These are phyloP conservation scores for Panaeolus cyanescens DNA, from an alignment of 768 basidiomycete genomes.

Conservation along the genomic window DNA sequence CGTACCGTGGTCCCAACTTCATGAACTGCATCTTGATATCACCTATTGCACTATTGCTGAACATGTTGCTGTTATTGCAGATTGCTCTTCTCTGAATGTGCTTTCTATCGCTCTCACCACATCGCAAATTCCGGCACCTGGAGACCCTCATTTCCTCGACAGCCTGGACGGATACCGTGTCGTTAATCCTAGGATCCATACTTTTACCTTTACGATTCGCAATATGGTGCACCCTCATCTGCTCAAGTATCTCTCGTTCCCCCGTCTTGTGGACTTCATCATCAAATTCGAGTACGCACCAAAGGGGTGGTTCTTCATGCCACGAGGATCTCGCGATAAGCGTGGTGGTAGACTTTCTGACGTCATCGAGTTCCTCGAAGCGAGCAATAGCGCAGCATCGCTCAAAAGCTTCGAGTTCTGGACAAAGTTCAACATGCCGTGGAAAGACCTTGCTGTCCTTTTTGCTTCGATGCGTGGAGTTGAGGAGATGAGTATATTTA, in stretches of 20 bases:
- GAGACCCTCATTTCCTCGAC: neutral
- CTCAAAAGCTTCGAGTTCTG: neutral
- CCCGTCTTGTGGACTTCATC: neutral
- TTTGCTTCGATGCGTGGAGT: neutral
- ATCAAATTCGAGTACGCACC: neutral
- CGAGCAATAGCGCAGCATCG: neutral
- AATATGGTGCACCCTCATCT: neutral
- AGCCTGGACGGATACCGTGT: neutral
- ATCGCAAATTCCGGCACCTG: neutral
- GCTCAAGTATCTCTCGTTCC: neutral
- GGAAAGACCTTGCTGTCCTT: neutral
- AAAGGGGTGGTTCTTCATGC: neutral
- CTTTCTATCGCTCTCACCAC: neutral
- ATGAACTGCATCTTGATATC: neutral
- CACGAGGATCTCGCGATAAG: neutral
- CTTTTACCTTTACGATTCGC: neutral
- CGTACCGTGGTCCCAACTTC: neutral
- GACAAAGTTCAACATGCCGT: neutral
- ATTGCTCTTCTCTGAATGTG: neutral
- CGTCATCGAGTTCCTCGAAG: neutral
- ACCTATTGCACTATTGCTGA: neutral
- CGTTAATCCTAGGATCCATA: neutral
- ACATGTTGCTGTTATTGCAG: neutral
- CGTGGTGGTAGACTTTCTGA: neutral
- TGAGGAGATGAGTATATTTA: neutral